These are phyloP conservation scores for Podochytrium sp. DNA, from an alignment of 192 early-diverging fungal species.

Conservation along the genomic window DNA sequence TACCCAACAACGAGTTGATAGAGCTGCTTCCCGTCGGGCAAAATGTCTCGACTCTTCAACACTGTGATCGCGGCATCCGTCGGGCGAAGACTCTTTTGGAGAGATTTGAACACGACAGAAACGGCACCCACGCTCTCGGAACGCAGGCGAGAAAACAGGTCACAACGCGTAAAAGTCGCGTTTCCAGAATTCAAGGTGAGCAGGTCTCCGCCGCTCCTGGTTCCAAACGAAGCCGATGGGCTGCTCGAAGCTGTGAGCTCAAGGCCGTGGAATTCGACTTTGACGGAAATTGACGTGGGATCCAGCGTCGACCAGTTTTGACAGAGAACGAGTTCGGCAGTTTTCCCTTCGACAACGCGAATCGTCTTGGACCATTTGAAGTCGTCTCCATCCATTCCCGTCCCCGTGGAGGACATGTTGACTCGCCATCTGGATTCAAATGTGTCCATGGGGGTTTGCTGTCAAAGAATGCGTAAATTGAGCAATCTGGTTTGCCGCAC, in stretches of 20 bases:
- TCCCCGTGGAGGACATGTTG: conserved; percentile 63
- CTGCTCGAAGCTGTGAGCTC: conserved; percentile 48
- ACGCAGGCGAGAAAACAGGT: conserved; percentile 71
- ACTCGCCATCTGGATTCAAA: conserved; percentile 55
- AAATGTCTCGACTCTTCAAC: conserved; percentile 74
- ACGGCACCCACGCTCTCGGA: conserved; percentile 67
- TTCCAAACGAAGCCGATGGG: conserved; percentile 24
- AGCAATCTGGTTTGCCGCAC: background rate
- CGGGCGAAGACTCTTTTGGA: conserved; percentile 74
- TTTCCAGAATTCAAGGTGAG: conserved; percentile 44
- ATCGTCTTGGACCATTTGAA: conserved; percentile 58
- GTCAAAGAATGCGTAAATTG: conserved; percentile 8
- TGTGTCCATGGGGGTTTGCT: background rate
- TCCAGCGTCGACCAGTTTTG: conserved; percentile 90
- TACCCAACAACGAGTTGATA: conserved; percentile 81
- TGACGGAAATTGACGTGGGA: conserved; percentile 67
- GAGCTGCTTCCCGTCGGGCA: conserved; percentile 68
- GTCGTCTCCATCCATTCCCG: conserved; percentile 58
- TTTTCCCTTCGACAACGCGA: conserved; percentile 69
- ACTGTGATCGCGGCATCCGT: conserved; percentile 64
- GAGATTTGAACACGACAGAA: conserved; percentile 48
- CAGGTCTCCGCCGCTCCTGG: conserved; percentile 37
- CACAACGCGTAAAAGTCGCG: conserved; percentile 70
- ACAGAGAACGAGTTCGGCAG: conserved; percentile 75
- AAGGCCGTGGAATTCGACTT: conserved; percentile 82